Conservation (phyloP, 257 asterid genomes). For the Parsonsia alboflavescens region DNA sequence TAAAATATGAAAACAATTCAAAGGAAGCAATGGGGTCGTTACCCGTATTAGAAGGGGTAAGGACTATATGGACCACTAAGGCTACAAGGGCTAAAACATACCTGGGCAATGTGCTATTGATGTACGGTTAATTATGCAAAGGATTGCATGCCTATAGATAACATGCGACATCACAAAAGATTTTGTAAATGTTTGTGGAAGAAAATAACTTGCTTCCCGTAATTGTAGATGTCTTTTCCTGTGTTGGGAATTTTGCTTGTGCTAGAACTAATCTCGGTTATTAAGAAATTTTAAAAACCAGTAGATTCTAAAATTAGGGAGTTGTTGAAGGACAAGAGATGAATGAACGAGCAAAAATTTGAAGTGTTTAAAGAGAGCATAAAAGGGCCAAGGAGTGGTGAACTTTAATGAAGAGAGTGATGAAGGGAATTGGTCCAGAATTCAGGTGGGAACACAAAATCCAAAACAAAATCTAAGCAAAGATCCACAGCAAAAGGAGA, state of each 20-base stretch:
- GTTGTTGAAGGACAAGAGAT: constrained; percentile 5
- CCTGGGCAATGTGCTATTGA: background rate
- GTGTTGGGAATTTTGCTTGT: background rate
- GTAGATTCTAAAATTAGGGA: constrained; percentile 2
- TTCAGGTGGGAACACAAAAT: constrained; percentile 34
- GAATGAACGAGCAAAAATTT: background rate
- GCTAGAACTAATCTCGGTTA: background rate
- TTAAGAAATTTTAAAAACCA: background rate
- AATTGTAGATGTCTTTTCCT: background rate
- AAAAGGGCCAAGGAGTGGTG: constrained; percentile 1
- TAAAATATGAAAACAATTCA: too few relatives aligned
- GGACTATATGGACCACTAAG: background rate
- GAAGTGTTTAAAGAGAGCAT: background rate
- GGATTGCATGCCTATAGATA: background rate
- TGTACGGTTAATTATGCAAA: background rate
- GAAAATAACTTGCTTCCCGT: background rate
- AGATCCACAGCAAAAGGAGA: constrained; percentile 24
- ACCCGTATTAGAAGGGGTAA: background rate
- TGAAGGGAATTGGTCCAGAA: constrained; percentile 16
- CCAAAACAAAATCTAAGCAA: constrained; percentile 31
- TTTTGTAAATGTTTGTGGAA: background rate
- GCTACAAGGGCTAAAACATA: background rate
- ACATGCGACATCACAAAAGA: background rate
- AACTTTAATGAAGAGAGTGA: constrained; percentile 7
- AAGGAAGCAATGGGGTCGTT: background rate